Evolutionary conservation across 257 asterid genomes (phyloP).

Genomic region (Nicotiana tabacum): DNA sequence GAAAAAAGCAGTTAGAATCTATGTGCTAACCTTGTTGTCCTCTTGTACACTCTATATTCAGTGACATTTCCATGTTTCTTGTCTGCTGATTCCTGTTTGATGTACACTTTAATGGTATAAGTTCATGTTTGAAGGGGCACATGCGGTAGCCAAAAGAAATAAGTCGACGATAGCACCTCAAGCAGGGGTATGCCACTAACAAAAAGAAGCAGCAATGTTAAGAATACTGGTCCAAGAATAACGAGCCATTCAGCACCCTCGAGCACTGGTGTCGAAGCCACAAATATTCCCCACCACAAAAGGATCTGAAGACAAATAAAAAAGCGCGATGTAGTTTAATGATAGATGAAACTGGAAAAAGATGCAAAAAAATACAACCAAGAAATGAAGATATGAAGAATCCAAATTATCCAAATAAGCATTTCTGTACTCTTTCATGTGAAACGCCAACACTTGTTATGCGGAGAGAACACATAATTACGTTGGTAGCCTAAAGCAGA

Average conservation of each 20-base stretch:
- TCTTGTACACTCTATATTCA: conserved; percentile 64
- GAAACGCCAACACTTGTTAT: not conserved
- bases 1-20: not conserved
- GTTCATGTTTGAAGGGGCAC: not conserved
- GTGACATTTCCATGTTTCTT: conserved; percentile 60
- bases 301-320: conserved; percentile 47
- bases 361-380: not conserved
- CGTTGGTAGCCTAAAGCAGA: not conserved
- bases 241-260: conserved; percentile 88
- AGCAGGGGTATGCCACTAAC: conserved; percentile 90
- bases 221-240: conserved; percentile 74
- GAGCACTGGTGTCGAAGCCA: conserved; percentile 83
- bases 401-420: not conserved
- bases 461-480: not conserved
- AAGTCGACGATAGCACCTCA: conserved; percentile 42
- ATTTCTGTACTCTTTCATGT: not conserved
- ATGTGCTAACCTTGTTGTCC: conserved; percentile 61
- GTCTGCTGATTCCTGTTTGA: conserved; percentile 89
- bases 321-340: not conserved
- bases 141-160: not conserved
- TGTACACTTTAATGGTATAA: conserved; percentile 5
- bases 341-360: not conserved
- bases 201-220: conserved; percentile 72
- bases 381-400: not conserved
- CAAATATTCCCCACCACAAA: conserved; percentile 98